Base-by-base conservation (phyloP, 225 moss, liverwort and hornwort species). In the Sphagnum contortum region DNA sequence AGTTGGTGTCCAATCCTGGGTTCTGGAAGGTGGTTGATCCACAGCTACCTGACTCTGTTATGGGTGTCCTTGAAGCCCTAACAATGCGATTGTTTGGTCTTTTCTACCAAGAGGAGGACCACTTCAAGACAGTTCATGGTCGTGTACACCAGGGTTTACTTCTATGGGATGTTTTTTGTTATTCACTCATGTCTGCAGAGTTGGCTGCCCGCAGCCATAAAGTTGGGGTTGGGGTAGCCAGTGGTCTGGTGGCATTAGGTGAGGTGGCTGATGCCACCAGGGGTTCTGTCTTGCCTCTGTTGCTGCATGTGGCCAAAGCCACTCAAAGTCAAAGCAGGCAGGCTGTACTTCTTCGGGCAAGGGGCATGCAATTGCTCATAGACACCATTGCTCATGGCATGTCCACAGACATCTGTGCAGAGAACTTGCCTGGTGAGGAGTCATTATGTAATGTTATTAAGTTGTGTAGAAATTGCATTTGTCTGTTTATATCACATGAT, bases 111-210 rank as follows among this genome's bases (percentile, higher is more conserved):
- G 91, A 89, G 68, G 85, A 79, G 70, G 88, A 85, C 57, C 87
- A 77, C 63, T 77, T 77, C 5, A 74, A 70, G 52, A 84, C 75
- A 63, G 74, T 70, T 51, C 83, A 81, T 74, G 91, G 85, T 60
- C 87, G 84, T 57, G 69, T 89, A n/a, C 83, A 88, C 55, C 94
- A 94, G 75, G 89, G 88, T 45, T 64, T 91, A 69, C 89, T 89
- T 73, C 79, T 94, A 55, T 94, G 94, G 94, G 89, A 91, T 79
- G 94, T 89, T 48, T 80, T 94, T 65, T 79, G 89, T 63, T 94
- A 91, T 72, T 85, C 91, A 48, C 80, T 94, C 45, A 88, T 91
- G 84, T 89, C 94, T 72, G 80, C 85, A 61, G 94, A 91, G 77
- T 71, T 94, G 78, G 87, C 91, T 68, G 79, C 91, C 70, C 87